Evolutionary conservation across 1,284 basidiomycete species (phyloP), one percentile per base, ranked within the genome.

Genomic region (Cutaneotrichosporon curvatum): DNA sequence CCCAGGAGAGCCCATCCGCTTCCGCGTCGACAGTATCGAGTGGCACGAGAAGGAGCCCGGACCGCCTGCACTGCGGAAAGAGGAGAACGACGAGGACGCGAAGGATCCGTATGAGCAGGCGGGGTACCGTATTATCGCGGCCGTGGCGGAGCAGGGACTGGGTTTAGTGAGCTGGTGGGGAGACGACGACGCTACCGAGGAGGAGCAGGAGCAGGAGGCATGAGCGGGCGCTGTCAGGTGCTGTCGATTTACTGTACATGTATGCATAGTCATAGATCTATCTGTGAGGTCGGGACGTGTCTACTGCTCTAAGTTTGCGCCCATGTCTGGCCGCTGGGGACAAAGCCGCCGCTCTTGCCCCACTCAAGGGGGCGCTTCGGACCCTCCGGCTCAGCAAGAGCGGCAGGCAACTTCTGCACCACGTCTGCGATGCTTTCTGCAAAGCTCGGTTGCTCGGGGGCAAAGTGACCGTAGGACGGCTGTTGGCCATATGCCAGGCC

Each of bases 1-100:
- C 62, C 74, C 80, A 43, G 81, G 81, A 22, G 90, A 95, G 60
- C 76, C 84, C 30, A 76, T 96, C n/a, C 83, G 92, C 16, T 81
- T 94, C 34, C 82, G 88, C 3, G 82, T 96, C 11, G 88, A 94
- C 65, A 76, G 79, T 2, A 86, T 94, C 60, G 83, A 87, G 57
- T 96, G 94, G 68, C 85, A 83, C 64, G 91, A 96, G 60, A 82
- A 88, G 55, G 87, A 92, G 60, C 91, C 91, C 0, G 87, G 87
- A 2, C 88, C 89, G 1, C 62, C 62, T 0, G 47, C 49, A 11
- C 55, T 57, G 47, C 53, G 19, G 59, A 51, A 53, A 15, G 57
- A 90, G 87, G 40, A 23, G 25, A 25, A 41, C 10, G 39, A 37
- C 19, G 52, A 48, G 21, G 46, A 45, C 15, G 39, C 45, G 14